Conservation (phyloP, 768 basidiomycete genomes). For the Tulasnella sp. region DNA sequence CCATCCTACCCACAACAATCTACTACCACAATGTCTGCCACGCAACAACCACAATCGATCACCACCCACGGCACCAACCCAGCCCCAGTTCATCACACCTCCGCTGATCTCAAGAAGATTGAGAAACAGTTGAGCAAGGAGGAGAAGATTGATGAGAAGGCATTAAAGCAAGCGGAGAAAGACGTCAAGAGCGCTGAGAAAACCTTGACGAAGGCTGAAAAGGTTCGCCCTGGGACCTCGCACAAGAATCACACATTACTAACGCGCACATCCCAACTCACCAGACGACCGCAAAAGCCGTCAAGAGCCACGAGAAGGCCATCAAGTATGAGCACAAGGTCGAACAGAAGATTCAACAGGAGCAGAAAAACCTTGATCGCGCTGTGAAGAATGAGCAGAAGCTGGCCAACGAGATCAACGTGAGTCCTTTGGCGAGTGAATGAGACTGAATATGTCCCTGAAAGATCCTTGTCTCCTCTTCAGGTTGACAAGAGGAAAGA, state of each 20-base stretch:
- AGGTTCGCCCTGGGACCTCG: background rate
- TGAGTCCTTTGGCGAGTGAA: background rate
- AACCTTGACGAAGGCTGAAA: background rate
- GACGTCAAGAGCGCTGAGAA: conserved; percentile 8
- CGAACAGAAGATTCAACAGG: conserved; percentile 5
- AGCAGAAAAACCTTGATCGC: background rate
- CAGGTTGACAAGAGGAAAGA: background rate
- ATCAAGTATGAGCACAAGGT: conserved; percentile 14
- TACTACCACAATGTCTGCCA: background rate
- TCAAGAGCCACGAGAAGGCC: conserved; percentile 4
- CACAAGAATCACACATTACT: background rate
- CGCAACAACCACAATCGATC: background rate
- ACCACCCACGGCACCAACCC: background rate
- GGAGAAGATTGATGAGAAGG: conserved; percentile 10
- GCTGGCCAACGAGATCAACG: conserved; percentile 1
- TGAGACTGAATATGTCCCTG: background rate
- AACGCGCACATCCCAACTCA: background rate
- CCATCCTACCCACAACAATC: background rate
- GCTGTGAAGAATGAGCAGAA: conserved; percentile 1
- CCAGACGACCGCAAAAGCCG: conserved; percentile 2
- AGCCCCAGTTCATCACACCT: conserved; percentile 6
- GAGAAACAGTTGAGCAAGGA: conserved; percentile 11
- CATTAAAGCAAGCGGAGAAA: conserved; percentile 2
- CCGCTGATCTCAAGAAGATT: conserved; percentile 7
- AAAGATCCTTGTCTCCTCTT: background rate